Percentiles rank a stretch among this genome's conserved stretches.
These are phyloP conservation scores for Sphenostylis stenocarpa DNA, from an alignment of 306 rosid genomes.

Conservation along the genomic window DNA sequence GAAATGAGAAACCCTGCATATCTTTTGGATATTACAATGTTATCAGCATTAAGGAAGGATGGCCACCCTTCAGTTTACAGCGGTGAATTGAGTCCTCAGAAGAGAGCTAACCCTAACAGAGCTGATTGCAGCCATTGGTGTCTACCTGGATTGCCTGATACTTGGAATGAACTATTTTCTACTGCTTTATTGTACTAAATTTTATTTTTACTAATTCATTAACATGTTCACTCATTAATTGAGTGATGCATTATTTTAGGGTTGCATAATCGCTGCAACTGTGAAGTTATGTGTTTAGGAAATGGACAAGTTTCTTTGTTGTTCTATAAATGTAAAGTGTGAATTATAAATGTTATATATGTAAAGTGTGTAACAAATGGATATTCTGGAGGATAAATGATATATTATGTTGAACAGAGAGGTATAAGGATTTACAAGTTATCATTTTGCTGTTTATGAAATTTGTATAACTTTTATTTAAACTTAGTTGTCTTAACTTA, in stretches of 20 bases:
- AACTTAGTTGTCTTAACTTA: neutral
- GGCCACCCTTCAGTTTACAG: constrained; percentile 83
- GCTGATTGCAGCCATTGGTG: constrained; percentile 96
- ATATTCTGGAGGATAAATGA: too few species aligned
- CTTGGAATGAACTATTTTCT: constrained; percentile 76
- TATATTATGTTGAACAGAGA: neutral
- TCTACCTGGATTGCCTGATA: constrained; percentile 84
- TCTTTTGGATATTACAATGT: constrained; percentile 68
- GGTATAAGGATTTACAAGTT: neutral
- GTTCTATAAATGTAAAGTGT: neutral
- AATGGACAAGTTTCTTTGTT: neutral
- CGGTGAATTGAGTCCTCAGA: constrained; percentile 69
- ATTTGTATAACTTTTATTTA: neutral
- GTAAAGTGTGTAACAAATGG: too few species aligned
- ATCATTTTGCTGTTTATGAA: neutral
- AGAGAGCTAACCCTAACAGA: constrained; percentile 60
- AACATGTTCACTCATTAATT: neutral
- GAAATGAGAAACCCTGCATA: constrained; percentile 55
- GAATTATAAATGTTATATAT: neutral
- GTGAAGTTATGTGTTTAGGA: constrained; percentile 33
- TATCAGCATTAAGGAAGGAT: constrained; percentile 72
- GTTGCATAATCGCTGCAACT: constrained; percentile 25
- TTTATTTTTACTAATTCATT: neutral
- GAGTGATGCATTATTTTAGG: constrained; percentile 25
- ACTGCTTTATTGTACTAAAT: constrained; percentile 53